Evolutionary conservation across 2,329 filamentous ascomycete species (phyloP).

Genomic region (Fusarium aywerte): DNA sequence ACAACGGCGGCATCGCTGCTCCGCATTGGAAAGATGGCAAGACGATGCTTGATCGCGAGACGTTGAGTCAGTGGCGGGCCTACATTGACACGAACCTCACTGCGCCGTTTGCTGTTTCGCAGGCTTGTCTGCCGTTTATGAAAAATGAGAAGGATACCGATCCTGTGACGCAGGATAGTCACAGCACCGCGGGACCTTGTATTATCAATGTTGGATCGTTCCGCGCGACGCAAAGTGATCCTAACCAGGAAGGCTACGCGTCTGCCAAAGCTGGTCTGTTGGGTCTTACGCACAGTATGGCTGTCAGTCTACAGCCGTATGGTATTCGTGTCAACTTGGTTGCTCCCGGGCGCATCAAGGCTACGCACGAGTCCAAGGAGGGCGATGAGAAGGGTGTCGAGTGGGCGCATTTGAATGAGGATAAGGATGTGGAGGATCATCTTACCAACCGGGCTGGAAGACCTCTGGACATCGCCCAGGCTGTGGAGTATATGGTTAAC

Average conservation of each 20-base stretch:
- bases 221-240: constrained; percentile 17
- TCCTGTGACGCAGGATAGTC: constrained; percentile 3
- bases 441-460: constrained; percentile 17
- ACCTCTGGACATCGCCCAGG: constrained; percentile 11
- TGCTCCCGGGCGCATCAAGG: constrained; percentile 14
- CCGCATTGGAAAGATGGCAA: constrained; percentile 21
- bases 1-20: constrained; percentile 17
- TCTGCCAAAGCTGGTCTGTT: constrained; percentile 12
- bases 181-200: constrained; percentile 16
- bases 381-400: constrained; percentile 8
- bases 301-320: not conserved
- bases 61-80: not conserved
- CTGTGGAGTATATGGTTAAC: constrained; percentile 21
- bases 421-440: constrained; percentile 21
- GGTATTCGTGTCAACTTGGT: constrained; percentile 16
- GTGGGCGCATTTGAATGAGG: constrained; percentile 8
- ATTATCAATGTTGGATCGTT: constrained; percentile 20
- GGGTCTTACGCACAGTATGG: constrained; percentile 21
- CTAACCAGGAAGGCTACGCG: constrained; percentile 13
- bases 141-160: constrained; percentile 11
- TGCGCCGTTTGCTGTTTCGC: constrained; percentile 6
- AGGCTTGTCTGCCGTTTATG: constrained; percentile 19
- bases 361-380: constrained; percentile 2
- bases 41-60: constrained; percentile 12
- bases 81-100: constrained; percentile 19